Percentiles rank a stretch among this genome's conserved stretches.
These are phyloP conservation scores for Dactylis glomerata DNA, from an alignment of 176 grass and related monocot genomes.

Conservation along the genomic window DNA sequence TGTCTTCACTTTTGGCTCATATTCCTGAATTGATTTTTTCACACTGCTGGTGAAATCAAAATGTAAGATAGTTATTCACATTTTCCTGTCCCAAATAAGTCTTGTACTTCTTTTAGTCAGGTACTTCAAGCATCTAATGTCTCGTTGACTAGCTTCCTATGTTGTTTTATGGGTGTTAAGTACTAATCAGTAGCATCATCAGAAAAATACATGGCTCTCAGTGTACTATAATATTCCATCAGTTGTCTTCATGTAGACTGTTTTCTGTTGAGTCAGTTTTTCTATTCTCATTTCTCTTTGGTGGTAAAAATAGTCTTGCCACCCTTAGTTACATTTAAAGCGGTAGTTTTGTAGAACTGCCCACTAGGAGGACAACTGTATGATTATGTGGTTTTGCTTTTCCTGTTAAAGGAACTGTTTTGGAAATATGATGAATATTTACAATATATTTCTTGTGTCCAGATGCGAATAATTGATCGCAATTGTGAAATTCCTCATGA, in stretches of 20 bases:
- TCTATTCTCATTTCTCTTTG: background rate
- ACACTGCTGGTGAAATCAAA: background rate
- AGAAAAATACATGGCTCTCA: background rate
- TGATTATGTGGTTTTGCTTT: background rate
- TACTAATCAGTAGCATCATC: background rate
- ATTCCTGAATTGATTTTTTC: background rate
- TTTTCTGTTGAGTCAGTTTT: background rate
- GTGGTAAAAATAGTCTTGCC: background rate
- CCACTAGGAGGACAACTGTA: background rate
- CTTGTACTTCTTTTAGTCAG: background rate
- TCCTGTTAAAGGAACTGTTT: background rate
- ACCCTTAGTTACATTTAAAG: background rate
- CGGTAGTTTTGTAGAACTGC: background rate
- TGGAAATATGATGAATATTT: background rate
- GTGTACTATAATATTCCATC: background rate
- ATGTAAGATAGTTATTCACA: background rate
- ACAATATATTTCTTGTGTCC: conserved; percentile 4
- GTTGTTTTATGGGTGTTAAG: background rate
- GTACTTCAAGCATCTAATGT: background rate
- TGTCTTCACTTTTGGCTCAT: background rate
- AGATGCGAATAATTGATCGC: conserved; percentile 74
- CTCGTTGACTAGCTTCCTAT: background rate
- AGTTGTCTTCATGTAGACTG: background rate
- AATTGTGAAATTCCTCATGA: conserved; percentile 86
- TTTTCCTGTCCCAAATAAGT: background rate